These are phyloP conservation scores for Diaporthe citrichinensis DNA, from an alignment of 2,329 filamentous ascomycete species.

Conservation along the genomic window DNA sequence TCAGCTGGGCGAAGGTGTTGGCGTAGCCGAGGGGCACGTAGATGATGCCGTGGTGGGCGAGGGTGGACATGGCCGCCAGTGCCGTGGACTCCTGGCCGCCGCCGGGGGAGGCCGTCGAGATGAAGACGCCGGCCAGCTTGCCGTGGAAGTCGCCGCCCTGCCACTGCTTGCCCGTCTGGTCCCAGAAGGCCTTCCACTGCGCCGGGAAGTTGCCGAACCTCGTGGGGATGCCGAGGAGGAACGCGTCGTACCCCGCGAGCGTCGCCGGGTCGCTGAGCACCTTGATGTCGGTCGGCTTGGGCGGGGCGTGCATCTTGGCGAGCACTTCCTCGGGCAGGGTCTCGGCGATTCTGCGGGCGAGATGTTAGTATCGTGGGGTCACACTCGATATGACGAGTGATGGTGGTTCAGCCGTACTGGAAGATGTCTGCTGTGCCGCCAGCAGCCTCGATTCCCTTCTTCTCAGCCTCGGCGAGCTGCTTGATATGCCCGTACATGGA, in stretches of 20 bases:
- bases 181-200: conserved; percentile 96
- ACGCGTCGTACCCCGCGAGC: conserved; percentile 85
- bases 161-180: conserved; percentile 91
- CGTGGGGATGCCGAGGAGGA: conserved; percentile 95
- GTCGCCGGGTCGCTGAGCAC: conserved; percentile 69
- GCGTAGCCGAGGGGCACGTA: conserved; percentile 97
- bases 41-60: conserved; percentile 94
- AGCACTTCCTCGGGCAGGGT: conserved; percentile 89
- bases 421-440: conserved; percentile 86
- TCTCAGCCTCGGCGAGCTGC: conserved; percentile 88
- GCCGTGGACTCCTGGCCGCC: conserved; percentile 95
- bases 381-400: too few relatives aligned
- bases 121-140: conserved; percentile 92
- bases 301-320: conserved; percentile 89
- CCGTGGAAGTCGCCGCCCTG: conserved; percentile 80
- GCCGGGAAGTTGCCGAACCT: conserved; percentile 97
- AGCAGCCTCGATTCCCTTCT: conserved; percentile 88
- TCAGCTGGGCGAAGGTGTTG: conserved; percentile 78
- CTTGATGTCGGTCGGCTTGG: conserved; percentile 78
- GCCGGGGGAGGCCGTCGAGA: conserved; percentile 86
- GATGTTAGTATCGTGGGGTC: conserved; percentile 6
- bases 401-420: conserved; percentile 69
- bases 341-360: conserved; percentile 76
- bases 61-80: conserved; percentile 84
- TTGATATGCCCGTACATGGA: conserved; percentile 95